A percentile compares a stretch with the other conserved stretches of the same genome.
Evolutionary conservation across 768 basidiomycete genomes (phyloP).

Genomic region (Glaciozyma antarctica): DNA sequence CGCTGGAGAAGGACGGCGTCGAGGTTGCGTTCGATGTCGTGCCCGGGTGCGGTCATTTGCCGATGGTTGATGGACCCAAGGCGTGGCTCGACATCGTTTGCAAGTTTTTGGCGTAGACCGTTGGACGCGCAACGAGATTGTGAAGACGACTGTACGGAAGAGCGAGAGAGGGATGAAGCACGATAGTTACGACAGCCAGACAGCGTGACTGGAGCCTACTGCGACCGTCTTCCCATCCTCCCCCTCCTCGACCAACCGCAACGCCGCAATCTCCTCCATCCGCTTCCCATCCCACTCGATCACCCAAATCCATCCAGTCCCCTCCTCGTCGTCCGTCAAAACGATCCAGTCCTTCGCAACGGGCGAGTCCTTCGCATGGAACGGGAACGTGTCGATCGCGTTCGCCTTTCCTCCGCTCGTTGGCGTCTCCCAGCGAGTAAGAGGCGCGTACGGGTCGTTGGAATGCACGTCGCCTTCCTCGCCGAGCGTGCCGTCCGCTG

Average conservation of each 20-base stretch:
- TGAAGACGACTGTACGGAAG: background rate
- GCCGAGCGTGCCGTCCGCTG: constrained; percentile 13
- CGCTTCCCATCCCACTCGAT: constrained; percentile 31
- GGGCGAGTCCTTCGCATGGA: constrained; percentile 1
- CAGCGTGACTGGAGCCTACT: constrained; percentile 28
- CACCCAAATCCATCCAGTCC: constrained; percentile 28
- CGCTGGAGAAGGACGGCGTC: constrained; percentile 31
- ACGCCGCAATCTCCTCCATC: constrained; percentile 28
- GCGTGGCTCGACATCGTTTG: constrained; percentile 28
- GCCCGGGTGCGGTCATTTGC: constrained; percentile 36
- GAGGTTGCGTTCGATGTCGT: constrained; percentile 32
- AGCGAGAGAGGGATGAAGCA: background rate
- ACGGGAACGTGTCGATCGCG: constrained; percentile 34
- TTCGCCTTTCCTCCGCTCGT: constrained; percentile 37
- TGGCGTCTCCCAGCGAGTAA: constrained; percentile 28
- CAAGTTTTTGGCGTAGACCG: constrained; percentile 13
- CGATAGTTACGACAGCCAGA: constrained; percentile 14
- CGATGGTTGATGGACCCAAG: constrained; percentile 35
- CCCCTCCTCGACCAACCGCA: constrained; percentile 14
- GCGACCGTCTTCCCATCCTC: constrained; percentile 12
- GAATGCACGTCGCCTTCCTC: background rate
- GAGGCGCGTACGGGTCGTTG: background rate
- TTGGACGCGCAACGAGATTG: background rate
- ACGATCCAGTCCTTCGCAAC: constrained; percentile 30
- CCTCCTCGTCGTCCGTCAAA: constrained; percentile 33